phyloP scores from a whole-genome alignment of 495 filamentous ascomycete species.

The Cryomyces minteri region DNA sequence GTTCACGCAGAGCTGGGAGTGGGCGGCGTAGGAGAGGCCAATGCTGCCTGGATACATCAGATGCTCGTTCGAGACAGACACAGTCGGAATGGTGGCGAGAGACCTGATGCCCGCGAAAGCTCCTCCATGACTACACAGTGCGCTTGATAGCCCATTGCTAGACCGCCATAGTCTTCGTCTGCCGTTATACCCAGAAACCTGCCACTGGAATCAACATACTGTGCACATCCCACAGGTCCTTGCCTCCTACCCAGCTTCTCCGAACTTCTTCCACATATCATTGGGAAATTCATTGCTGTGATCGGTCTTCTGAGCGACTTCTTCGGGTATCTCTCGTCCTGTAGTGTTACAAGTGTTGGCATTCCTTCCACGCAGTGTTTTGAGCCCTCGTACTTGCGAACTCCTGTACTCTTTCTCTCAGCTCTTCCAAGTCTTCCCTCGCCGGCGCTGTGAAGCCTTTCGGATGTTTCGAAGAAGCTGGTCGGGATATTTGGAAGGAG shows the following conservation, averaged over 20 bases:
- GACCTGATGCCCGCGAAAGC: constrained; percentile 4
- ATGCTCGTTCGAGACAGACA: background rate
- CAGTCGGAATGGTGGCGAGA: background rate
- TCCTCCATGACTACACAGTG: constrained; percentile 97
- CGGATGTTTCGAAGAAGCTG: constrained; percentile 65
- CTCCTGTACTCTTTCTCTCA: constrained; percentile 81
- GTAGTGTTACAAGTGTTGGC: background rate
- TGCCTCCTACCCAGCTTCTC: constrained; percentile 47
- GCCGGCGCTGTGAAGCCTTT: constrained; percentile 62
- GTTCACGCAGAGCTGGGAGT: constrained; percentile 93
- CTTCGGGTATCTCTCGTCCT: constrained; percentile 60
- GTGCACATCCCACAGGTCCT: background rate
- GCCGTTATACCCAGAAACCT: constrained; percentile 85
- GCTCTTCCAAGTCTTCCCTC: constrained; percentile 55
- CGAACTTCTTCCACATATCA: constrained; percentile 87
- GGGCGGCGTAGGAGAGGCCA: constrained; percentile 82
- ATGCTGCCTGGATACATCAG: constrained; percentile 52
- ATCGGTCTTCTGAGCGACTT: constrained; percentile 68
- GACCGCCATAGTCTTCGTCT: constrained; percentile 80
- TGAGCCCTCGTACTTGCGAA: constrained; percentile 42
- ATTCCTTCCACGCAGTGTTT: background rate
- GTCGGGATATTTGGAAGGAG: background rate
- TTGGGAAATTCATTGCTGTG: constrained; percentile 71
- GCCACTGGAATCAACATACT: background rate
- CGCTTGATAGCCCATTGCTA: constrained; percentile 91